Evolutionary conservation across 371 early-diverging fungal species (phyloP).

Genomic region (Mortierella sp.): DNA sequence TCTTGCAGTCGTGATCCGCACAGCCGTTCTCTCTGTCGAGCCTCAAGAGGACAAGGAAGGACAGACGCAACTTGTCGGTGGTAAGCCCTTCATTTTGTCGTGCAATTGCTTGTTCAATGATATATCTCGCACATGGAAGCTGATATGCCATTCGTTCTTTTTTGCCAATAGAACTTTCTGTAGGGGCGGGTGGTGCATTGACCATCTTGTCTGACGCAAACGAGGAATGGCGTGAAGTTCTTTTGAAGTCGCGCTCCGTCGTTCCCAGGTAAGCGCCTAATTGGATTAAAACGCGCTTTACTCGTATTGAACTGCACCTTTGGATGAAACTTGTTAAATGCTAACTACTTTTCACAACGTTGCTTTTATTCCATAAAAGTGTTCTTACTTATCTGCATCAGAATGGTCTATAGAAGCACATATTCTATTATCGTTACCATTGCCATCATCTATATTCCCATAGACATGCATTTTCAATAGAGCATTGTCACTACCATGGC

Average conservation of each 20-base stretch:
- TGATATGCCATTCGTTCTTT: not conserved
- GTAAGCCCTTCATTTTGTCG: not conserved
- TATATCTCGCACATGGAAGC: not conserved
- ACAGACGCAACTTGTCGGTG: conserved; percentile 25
- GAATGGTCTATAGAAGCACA: not conserved
- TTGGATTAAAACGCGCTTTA: not conserved
- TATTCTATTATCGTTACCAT: not conserved
- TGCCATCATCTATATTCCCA: not conserved
- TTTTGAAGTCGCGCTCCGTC: conserved; percentile 73
- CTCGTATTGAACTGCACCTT: too few relatives aligned
- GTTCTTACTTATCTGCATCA: conserved; percentile 26
- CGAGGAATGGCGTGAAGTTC: conserved; percentile 90
- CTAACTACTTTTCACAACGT: conserved; percentile 7
- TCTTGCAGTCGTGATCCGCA: conserved; percentile 50
- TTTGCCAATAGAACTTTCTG: conserved; percentile 64
- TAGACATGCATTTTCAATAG: conserved; percentile 2
- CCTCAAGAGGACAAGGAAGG: conserved; percentile 29
- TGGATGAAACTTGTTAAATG: too few relatives aligned
- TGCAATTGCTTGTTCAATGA: not conserved
- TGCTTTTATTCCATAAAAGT: not conserved
- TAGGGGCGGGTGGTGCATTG: conserved; percentile 97
- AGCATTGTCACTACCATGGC: not conserved
- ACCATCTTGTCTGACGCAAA: conserved; percentile 86
- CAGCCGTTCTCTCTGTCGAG: conserved; percentile 39
- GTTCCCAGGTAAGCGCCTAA: conserved; percentile 66